Base-by-base conservation (phyloP, 192 early-diverging fungal genomes). In the Coemansia furcata region DNA sequence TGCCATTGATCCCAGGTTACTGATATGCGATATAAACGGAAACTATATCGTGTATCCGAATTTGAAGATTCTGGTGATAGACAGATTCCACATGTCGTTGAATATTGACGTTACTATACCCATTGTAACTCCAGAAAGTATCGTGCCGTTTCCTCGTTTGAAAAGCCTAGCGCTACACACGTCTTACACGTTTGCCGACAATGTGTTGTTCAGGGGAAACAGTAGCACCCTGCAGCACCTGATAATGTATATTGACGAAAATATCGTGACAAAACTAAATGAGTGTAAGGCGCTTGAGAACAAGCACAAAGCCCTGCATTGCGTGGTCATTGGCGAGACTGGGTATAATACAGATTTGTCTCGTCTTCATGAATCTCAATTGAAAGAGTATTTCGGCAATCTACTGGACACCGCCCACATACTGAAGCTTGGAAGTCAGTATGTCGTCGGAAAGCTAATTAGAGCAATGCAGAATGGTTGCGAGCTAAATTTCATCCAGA, bases 141-240 rank as follows among this genome's bases (percentile, higher is more conserved):
- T 46, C 21, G 65, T 57, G 10, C 54, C 32, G 9, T 66, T 66
- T 58, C 65, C 65, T 5, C 17, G 23, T 14, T 36, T 66, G 23
- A 29, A 43, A 11, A 14, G 23, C 23, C 49, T 66, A 26, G 3
- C 38, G 4, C 26, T 54, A 14, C 3, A 59, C 6, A 17, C 29
- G 12, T 33, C 36, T 1, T 66, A 66, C 17, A 38, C 38, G 7
- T 66, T 39, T 14, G 36, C 37, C 1, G 52, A 66, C 37, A 23
- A 66, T 58, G 54, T 57, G 12, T 37, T 66, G 26, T 66, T 66
- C 17, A 33, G 65, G 15, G 65, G 65, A 11, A 66, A 66, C 26
- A 54, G 36, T 23, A 39, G 19, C 12, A 58, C 54, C 6, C 29
- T 66, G 8, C 52, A 58, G 15, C n/a, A n/a, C 36, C 29, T 66